Conservation (phyloP, 2,329 filamentous ascomycete species). For the Sporothrix dimorphospora region DNA sequence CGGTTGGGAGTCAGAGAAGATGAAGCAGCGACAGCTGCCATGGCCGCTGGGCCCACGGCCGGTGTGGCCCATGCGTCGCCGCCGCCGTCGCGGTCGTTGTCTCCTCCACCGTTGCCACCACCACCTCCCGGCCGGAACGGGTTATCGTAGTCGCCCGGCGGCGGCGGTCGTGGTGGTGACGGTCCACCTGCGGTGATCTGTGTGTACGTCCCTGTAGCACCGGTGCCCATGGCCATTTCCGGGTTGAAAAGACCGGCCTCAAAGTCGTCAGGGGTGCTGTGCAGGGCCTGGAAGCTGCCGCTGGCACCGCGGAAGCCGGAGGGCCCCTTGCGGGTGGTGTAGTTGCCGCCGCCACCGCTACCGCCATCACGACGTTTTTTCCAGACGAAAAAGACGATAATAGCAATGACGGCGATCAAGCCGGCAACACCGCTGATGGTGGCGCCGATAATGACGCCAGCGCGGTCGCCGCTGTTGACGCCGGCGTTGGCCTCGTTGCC, state of each 20-base stretch:
- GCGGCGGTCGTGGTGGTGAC: constrained; percentile 27
- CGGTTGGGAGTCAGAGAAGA: neutral
- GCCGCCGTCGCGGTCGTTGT: neutral
- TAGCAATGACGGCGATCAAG: constrained; percentile 47
- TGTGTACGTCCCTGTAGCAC: neutral
- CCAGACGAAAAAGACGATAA: constrained; percentile 48
- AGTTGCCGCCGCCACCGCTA: constrained; percentile 37
- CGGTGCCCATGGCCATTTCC: constrained; percentile 21
- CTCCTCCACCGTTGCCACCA: neutral
- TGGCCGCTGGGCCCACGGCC: constrained; percentile 22
- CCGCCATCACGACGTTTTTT: constrained; percentile 49
- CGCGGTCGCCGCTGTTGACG: constrained; percentile 37
- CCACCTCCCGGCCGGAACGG: constrained; percentile 19
- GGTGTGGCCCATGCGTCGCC: constrained; percentile 22
- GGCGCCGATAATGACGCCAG: constrained; percentile 58
- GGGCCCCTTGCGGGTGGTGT: neutral
- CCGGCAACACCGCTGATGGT: constrained; percentile 56
- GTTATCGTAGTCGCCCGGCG: constrained; percentile 34
- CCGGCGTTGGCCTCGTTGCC: constrained; percentile 33
- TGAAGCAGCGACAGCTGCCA: neutral
- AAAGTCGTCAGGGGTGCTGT: constrained; percentile 42
- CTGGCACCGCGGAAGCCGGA: constrained; percentile 28
- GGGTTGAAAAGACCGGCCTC: constrained; percentile 36
- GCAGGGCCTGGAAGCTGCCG: constrained; percentile 46
- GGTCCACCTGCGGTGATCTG: constrained; percentile 22